phyloP scores from a whole-genome alignment of 768 basidiomycete species.

The Cystofilobasidium bisporidii region DNA sequence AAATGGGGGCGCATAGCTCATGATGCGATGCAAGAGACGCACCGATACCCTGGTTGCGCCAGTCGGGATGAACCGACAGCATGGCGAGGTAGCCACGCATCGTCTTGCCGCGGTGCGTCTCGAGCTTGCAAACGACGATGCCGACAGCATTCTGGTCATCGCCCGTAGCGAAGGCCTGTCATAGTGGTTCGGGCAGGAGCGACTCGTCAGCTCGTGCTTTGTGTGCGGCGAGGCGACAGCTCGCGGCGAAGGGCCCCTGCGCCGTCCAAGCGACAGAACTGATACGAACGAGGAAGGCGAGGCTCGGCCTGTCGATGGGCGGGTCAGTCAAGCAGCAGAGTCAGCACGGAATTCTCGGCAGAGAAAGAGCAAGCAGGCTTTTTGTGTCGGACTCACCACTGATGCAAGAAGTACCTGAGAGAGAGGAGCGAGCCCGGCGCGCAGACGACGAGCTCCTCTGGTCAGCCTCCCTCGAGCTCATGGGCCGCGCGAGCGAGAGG shows the following conservation, averaged over 20 bases:
- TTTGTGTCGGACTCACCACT: conserved; percentile 62
- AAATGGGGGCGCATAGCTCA: too few relatives aligned
- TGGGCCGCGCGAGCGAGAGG: too few relatives aligned
- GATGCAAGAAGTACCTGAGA: conserved; percentile 69
- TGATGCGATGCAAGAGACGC: conserved; percentile 38
- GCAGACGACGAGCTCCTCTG: not conserved
- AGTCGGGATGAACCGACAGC: conserved; percentile 77
- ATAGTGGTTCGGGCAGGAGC: too few relatives aligned
- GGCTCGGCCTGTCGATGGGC: not conserved
- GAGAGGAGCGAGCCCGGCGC: not conserved
- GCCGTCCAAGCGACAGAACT: conserved; percentile 37
- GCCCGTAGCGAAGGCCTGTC: conserved; percentile 56
- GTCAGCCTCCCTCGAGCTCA: too few relatives aligned
- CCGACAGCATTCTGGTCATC: conserved; percentile 58
- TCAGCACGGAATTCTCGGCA: not conserved
- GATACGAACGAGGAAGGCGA: conserved; percentile 39
- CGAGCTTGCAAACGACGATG: conserved; percentile 95
- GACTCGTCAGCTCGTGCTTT: too few relatives aligned
- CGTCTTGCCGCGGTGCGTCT: conserved; percentile 59
- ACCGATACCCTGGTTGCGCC: conserved; percentile 89
- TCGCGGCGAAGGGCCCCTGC: conserved; percentile 74
- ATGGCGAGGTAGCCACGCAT: conserved; percentile 97
- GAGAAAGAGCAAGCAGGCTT: too few relatives aligned
- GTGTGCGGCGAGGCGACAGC: conserved; percentile 2
- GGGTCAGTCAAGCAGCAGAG: not conserved